These are phyloP conservation scores for Colletotrichum euphorbiae DNA, from an alignment of 2,329 filamentous ascomycete species.

Conservation along the genomic window DNA sequence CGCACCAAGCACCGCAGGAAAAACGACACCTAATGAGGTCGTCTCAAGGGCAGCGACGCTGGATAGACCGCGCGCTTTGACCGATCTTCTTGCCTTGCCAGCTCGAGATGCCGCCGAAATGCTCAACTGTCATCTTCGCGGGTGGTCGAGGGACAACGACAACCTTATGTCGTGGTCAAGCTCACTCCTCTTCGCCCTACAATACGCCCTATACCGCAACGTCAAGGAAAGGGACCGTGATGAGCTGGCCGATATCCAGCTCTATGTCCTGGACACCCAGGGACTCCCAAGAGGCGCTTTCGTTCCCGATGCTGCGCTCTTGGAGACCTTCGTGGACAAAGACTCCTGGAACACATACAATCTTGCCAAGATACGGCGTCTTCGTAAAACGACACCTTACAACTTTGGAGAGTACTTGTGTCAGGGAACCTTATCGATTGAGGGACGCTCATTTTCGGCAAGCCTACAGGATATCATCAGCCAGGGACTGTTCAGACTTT, in stretches of 20 bases:
- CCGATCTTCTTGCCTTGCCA: background rate
- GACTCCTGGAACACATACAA: background rate
- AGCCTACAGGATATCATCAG: constrained; percentile 3
- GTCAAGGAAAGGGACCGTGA: background rate
- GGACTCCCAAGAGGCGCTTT: background rate
- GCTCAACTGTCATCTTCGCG: constrained; percentile 8
- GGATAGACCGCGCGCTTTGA: background rate
- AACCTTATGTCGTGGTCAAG: constrained; percentile 23
- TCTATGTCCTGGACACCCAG: background rate
- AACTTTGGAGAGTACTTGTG: constrained; percentile 22
- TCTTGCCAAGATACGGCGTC: background rate
- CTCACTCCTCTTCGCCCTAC: background rate
- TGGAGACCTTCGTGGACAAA: background rate
- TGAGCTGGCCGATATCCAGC: background rate
- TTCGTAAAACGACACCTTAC: background rate
- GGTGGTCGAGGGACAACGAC: constrained; percentile 4
- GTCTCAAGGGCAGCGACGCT: background rate
- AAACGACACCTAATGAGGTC: constrained; percentile 2
- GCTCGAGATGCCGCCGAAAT: constrained; percentile 7
- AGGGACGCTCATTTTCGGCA: background rate
- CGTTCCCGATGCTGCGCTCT: background rate
- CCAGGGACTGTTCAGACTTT: constrained; percentile 1
- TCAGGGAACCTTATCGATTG: constrained; percentile 2
- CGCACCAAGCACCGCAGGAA: background rate
- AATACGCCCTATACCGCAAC: constrained; percentile 9